phyloP scores from a whole-genome alignment of 2,329 filamentous ascomycete genomes.

The Alternaria ventricosa region DNA sequence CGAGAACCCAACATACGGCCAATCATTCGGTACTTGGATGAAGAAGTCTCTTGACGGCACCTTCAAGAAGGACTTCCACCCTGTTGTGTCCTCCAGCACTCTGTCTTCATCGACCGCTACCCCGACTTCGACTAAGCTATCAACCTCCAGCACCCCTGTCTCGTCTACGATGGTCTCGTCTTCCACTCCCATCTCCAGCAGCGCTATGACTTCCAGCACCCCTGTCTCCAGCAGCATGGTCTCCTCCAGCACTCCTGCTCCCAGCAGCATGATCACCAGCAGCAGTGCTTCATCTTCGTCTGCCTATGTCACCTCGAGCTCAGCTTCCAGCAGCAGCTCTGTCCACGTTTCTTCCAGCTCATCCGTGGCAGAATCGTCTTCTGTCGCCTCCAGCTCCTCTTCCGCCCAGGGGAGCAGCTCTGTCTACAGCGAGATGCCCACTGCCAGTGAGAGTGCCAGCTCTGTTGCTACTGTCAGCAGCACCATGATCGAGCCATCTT shows the following conservation, averaged over 20 bases:
- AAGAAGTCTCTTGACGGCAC: conserved; percentile 48
- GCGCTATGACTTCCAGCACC: neutral
- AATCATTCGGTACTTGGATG: conserved; percentile 56
- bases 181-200: neutral
- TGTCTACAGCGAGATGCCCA: neutral
- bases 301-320: conserved; percentile 1
- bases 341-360: conserved; percentile 3
- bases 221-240: neutral
- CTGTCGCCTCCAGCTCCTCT: neutral
- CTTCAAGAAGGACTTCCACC: conserved; percentile 25
- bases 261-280: neutral
- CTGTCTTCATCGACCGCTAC: neutral
- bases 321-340: neutral
- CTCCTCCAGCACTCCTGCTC: neutral
- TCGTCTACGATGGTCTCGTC: conserved; percentile 1
- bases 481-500: neutral
- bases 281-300: conserved; percentile 7
- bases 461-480: conserved; percentile 2
- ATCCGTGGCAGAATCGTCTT: neutral
- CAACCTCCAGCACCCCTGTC: neutral
- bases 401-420: conserved; percentile 3
- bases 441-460: neutral
- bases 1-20: conserved; percentile 54
- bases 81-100: conserved; percentile 18
- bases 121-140: neutral